Conservation (phyloP, 345 rosid genomes). For the Acer yangbiense region DNA sequence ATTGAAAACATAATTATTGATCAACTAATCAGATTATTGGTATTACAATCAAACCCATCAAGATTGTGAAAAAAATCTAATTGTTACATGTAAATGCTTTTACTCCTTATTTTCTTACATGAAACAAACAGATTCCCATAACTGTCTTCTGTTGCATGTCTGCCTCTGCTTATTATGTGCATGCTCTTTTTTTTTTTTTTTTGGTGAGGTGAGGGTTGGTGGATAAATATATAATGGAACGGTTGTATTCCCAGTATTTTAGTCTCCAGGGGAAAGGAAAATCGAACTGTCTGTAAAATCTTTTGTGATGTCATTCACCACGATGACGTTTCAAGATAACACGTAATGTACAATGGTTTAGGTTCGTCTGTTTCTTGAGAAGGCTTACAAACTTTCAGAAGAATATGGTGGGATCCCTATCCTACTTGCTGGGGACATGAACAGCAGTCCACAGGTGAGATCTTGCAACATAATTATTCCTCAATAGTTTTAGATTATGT, state of each 20-base stretch:
- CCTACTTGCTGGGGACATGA: conserved; percentile 76
- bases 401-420: conserved; percentile 86
- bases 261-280: not conserved
- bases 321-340: conserved; percentile 6
- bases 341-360: conserved; percentile 27
- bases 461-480: conserved; percentile 13
- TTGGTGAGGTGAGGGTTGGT: too few species aligned
- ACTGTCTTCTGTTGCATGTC: too few species aligned
- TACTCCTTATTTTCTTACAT: too few species aligned
- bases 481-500: conserved; percentile 8
- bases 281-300: not conserved
- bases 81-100: too few species aligned
- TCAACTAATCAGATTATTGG: too few species aligned
- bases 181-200: too few species aligned
- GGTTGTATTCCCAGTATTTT: not conserved
- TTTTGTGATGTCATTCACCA: not conserved
- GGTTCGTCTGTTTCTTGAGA: conserved; percentile 79
- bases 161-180: too few species aligned
- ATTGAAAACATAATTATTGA: too few species aligned
- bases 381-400: conserved; percentile 70
- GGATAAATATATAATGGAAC: too few species aligned
- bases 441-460: conserved; percentile 77
- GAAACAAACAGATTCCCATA: too few species aligned
- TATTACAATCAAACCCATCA: too few species aligned
- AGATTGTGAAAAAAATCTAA: too few species aligned